Percentiles rank a stretch among this genome's conserved stretches.
These are phyloP conservation scores for Suillus brevipes DNA, from an alignment of 768 basidiomycete genomes.

Conservation along the genomic window DNA sequence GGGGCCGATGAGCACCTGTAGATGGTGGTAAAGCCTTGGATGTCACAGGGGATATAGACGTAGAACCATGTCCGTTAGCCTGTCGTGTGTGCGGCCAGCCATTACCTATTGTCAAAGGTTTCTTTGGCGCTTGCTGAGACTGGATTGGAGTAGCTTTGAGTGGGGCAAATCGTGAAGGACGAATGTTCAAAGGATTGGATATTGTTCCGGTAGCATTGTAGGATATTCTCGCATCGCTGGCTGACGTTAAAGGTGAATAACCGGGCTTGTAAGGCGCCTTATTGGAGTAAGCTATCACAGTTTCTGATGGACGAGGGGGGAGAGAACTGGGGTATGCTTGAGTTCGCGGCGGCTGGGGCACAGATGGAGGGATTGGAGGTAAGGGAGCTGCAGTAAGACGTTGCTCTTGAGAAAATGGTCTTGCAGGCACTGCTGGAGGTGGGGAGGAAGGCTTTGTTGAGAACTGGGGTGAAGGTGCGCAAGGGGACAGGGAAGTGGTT, in stretches of 20 bases:
- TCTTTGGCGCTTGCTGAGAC: conserved; percentile 28
- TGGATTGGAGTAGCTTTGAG: conserved; percentile 13
- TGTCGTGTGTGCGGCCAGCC: conserved; percentile 45
- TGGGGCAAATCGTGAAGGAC: conserved; percentile 41
- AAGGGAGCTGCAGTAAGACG: background rate
- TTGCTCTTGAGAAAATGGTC: conserved; percentile 16
- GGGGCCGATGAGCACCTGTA: conserved; percentile 17
- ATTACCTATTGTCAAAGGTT: conserved; percentile 44
- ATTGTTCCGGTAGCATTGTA: conserved; percentile 43
- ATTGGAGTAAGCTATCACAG: conserved; percentile 12
- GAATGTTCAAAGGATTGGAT: conserved; percentile 56
- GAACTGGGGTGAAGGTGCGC: background rate
- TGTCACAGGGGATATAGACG: conserved; percentile 2
- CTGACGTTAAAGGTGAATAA: conserved; percentile 30
- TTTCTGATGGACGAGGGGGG: conserved; percentile 21
- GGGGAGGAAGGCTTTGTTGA: conserved; percentile 15
- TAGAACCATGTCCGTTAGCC: conserved; percentile 25
- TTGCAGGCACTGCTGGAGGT: conserved; percentile 10
- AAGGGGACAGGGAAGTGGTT: background rate
- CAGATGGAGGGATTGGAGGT: conserved; percentile 15
- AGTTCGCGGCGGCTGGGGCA: conserved; percentile 16
- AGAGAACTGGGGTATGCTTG: conserved; percentile 12
- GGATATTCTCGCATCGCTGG: conserved; percentile 33
- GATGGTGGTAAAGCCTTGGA: conserved; percentile 19
- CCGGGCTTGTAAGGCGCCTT: conserved; percentile 19